Evolutionary conservation across 352 stramenopile genomes (phyloP).

Genomic region (Globisporangium middletonii): DNA sequence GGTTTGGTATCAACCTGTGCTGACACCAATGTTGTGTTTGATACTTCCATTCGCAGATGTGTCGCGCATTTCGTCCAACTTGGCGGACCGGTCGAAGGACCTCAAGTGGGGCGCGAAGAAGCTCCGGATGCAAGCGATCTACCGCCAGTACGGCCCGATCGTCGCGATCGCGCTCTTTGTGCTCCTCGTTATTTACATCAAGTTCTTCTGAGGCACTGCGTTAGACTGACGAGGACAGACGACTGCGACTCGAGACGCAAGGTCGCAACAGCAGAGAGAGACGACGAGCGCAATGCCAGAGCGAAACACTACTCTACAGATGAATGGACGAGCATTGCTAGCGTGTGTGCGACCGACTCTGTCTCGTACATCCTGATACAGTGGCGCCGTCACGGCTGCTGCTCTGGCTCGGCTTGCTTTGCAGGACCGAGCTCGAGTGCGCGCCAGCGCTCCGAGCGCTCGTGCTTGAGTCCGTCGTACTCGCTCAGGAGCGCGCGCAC

Average conservation of each 20-base stretch:
- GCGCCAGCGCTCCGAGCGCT: slow-evolving; percentile 1
- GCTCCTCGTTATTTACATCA: slow-evolving; percentile 88
- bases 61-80: slow-evolving; percentile 85
- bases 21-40: too few species aligned
- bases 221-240: too few species aligned
- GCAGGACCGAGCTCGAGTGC: neutral
- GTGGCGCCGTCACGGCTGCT: neutral
- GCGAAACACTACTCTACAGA: neutral
- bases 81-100: slow-evolving; percentile 92
- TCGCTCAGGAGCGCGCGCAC: slow-evolving; percentile 7
- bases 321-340: neutral
- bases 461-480: slow-evolving; percentile 6
- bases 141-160: slow-evolving; percentile 83
- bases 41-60: slow-evolving; percentile 40
- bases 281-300: too few species aligned
- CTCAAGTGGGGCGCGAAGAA: slow-evolving; percentile 98
- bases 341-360: neutral
- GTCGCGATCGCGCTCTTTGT: slow-evolving; percentile 78
- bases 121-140: slow-evolving; percentile 85
- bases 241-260: too few species aligned
- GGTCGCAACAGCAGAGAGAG: too few species aligned
- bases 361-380: neutral
- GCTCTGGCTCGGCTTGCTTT: neutral
- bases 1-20: too few species aligned
- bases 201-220: slow-evolving; percentile 68